Evolutionary conservation across 2,329 filamentous ascomycete genomes (phyloP).

Genomic region (Fonsecaea erecta): DNA sequence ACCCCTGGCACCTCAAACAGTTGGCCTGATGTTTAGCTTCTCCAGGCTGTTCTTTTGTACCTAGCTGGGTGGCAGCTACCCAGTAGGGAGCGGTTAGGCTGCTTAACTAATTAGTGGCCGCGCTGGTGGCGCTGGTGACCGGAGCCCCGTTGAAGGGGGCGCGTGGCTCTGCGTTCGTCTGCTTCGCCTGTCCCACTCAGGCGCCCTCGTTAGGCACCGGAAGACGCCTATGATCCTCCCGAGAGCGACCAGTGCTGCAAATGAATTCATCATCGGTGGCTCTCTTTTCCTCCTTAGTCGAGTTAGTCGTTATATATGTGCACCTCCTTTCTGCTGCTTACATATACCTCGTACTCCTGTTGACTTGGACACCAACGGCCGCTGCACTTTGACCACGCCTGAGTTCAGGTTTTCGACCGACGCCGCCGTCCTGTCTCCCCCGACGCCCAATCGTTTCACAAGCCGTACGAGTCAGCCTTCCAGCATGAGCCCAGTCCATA

Average conservation of each 20-base stretch:
- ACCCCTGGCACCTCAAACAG: neutral
- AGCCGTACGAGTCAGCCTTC: slow-evolving; percentile 2
- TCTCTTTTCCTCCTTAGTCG: slow-evolving; percentile 15
- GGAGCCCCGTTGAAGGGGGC: slow-evolving; percentile 3
- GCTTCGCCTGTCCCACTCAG: slow-evolving; percentile 14
- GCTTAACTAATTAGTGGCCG: slow-evolving; percentile 23
- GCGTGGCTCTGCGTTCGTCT: slow-evolving; percentile 5
- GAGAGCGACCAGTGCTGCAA: slow-evolving; percentile 13
- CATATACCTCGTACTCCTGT: slow-evolving; percentile 1
- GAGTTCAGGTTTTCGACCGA: neutral
- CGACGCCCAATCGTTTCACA: neutral
- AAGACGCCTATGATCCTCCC: slow-evolving; percentile 17
- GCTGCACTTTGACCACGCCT: neutral
- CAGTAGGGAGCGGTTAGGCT: neutral
- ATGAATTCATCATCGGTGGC: slow-evolving; percentile 4
- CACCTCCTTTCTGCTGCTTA: neutral
- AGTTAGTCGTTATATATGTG: slow-evolving; percentile 15
- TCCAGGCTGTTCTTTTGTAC: slow-evolving; percentile 15
- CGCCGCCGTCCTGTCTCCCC: neutral
- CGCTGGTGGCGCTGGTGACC: slow-evolving; percentile 8
- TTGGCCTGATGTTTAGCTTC: slow-evolving; percentile 18
- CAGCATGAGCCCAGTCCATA: slow-evolving; percentile 20
- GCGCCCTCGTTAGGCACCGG: slow-evolving; percentile 13
- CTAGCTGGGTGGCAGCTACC: too few species aligned
- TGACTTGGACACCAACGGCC: neutral